Percentiles rank a stretch among this genome's conserved stretches.
Evolutionary conservation across 768 basidiomycete species (phyloP).

Genomic region (Kwoniella mangroviensis): DNA sequence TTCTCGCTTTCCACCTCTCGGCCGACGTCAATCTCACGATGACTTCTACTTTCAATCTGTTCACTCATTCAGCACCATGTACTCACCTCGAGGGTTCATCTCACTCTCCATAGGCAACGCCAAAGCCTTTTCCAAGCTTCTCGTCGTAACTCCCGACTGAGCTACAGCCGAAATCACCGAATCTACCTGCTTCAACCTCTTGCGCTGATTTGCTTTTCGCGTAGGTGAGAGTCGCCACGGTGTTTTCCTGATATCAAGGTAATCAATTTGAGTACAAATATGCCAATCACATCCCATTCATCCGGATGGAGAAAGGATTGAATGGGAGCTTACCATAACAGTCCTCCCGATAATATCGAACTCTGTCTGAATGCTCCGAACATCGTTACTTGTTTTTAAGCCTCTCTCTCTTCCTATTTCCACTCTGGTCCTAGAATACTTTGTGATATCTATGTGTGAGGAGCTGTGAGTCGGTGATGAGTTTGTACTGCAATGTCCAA

Average conservation of each 20-base stretch:
- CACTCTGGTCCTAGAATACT: too few species aligned
- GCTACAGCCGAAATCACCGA: slow-evolving; percentile 85
- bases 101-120: slow-evolving; percentile 89
- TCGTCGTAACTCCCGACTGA: slow-evolving; percentile 72
- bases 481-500: too few species aligned
- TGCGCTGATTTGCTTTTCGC: slow-evolving; percentile 87
- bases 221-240: slow-evolving; percentile 92
- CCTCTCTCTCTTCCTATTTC: neutral
- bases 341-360: slow-evolving; percentile 65
- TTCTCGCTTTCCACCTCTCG: too few species aligned
- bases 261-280: too few species aligned
- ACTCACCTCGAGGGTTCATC: slow-evolving; percentile 71
- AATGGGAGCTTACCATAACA: slow-evolving; percentile 71
- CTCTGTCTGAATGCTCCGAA: slow-evolving; percentile 76
- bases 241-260: slow-evolving; percentile 90
- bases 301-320: too few species aligned
- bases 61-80: neutral
- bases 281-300: too few species aligned
- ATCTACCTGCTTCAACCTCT: slow-evolving; percentile 90
- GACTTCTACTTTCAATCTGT: neutral
- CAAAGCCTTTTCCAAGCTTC: slow-evolving; percentile 69
- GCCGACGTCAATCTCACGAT: neutral
- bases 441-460: too few species aligned
- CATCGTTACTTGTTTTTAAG: slow-evolving; percentile 61
- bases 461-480: too few species aligned